phyloP scores from a whole-genome alignment of 1,139 yeast species.

The Diutina neorugosa region DNA sequence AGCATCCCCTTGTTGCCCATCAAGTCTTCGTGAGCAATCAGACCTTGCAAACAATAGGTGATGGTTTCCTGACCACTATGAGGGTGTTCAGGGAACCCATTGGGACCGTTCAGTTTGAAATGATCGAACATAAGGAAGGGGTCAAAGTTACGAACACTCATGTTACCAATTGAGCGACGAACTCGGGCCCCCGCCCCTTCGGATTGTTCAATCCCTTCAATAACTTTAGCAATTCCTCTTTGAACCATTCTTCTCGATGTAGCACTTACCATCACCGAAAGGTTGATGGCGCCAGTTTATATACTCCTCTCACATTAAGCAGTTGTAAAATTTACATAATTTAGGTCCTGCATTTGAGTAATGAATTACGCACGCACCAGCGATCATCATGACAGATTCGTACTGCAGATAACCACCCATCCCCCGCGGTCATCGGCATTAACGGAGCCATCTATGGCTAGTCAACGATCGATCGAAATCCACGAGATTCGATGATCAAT shows the following conservation, averaged over 20 bases:
- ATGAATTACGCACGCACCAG: neutral
- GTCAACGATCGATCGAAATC: neutral
- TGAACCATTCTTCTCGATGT: neutral
- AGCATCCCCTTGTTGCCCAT: slow-evolving; percentile 74
- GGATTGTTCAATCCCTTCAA: slow-evolving; percentile 40
- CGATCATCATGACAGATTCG: neutral
- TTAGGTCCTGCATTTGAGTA: neutral
- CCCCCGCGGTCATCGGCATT: neutral
- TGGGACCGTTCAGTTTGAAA: slow-evolving; percentile 34
- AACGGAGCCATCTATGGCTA: neutral
- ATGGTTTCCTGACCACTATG: slow-evolving; percentile 89
- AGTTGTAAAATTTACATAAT: neutral
- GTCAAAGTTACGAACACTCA: slow-evolving; percentile 55
- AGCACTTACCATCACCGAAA: neutral
- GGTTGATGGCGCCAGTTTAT: neutral
- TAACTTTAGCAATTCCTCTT: neutral
- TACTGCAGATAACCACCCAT: neutral
- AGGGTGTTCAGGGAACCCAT: slow-evolving; percentile 89
- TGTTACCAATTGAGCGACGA: slow-evolving; percentile 68
- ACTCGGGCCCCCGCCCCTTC: slow-evolving; percentile 88
- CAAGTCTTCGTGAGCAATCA: slow-evolving; percentile 83
- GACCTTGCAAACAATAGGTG: slow-evolving; percentile 62
- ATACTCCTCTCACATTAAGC: neutral
- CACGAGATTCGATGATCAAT: neutral
- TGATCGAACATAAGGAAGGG: slow-evolving; percentile 85